Evolutionary conservation across 2,329 filamentous ascomycete species (phyloP).

Genomic region (Pleurostoma richardsiae): DNA sequence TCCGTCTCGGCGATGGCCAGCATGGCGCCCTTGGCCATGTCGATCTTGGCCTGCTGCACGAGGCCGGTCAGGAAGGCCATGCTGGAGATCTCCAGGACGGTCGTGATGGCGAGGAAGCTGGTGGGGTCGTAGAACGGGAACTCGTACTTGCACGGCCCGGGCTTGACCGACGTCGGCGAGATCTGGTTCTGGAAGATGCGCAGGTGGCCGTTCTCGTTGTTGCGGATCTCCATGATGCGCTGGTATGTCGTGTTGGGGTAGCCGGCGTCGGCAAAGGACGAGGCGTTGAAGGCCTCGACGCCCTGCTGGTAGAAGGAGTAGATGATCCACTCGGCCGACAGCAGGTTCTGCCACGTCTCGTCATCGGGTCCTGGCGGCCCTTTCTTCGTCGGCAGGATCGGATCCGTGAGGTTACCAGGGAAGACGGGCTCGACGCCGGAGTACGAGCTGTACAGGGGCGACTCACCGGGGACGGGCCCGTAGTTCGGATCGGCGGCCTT

Average conservation of each 20-base stretch:
- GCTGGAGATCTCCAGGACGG: conserved; percentile 27
- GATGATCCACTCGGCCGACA: conserved; percentile 37
- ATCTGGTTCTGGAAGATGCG: conserved; percentile 37
- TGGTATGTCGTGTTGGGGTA: conserved; percentile 25
- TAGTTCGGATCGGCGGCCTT: not conserved
- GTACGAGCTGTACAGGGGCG: conserved; percentile 23
- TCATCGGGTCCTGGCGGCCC: conserved; percentile 27
- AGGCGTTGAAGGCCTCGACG: conserved; percentile 30
- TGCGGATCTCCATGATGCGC: conserved; percentile 26
- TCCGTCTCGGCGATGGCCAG: conserved; percentile 27
- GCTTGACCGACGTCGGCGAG: conserved; percentile 32
- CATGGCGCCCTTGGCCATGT: conserved; percentile 27
- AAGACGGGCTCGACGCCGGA: conserved; percentile 24
- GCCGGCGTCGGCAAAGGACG: conserved; percentile 19
- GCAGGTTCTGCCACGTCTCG: conserved; percentile 36
- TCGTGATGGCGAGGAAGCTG: conserved; percentile 17
- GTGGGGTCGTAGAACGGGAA: not conserved
- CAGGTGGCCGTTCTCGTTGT: conserved; percentile 39
- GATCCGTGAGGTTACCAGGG: conserved; percentile 26
- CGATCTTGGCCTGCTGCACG: conserved; percentile 23
- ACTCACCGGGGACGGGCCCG: conserved; percentile 1
- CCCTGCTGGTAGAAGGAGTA: conserved; percentile 35
- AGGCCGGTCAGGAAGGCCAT: conserved; percentile 34
- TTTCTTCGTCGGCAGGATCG: conserved; percentile 17
- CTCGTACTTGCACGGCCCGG: conserved; percentile 8